These are phyloP conservation scores for Coemansia sp. DNA, from an alignment of 192 early-diverging fungal species.

Conservation along the genomic window DNA sequence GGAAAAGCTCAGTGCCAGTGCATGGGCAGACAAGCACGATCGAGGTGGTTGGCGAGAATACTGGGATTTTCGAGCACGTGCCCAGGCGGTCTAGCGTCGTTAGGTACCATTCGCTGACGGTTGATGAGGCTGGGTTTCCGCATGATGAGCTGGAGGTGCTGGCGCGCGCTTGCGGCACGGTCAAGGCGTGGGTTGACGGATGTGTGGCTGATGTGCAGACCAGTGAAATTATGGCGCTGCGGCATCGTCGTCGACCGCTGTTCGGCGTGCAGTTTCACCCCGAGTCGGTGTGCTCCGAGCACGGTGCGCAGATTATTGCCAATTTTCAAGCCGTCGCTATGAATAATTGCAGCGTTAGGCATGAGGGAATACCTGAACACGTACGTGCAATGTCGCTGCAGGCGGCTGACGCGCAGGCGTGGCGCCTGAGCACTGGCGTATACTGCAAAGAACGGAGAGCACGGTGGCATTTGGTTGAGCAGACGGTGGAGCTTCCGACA, in stretches of 20 bases:
- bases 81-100: slow-evolving; percentile 71
- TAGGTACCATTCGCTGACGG: slow-evolving; percentile 87
- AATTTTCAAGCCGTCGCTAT: slow-evolving; percentile 82
- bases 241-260: slow-evolving; percentile 65
- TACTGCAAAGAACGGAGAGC: neutral
- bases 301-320: slow-evolving; percentile 63
- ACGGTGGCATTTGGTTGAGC: slow-evolving; percentile 24
- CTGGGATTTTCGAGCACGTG: slow-evolving; percentile 58
- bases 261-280: slow-evolving; percentile 97
- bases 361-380: neutral
- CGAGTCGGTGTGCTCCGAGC: slow-evolving; percentile 87
- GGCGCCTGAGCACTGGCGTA: neutral
- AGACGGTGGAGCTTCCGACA: slow-evolving; percentile 9
- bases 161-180: slow-evolving; percentile 23
- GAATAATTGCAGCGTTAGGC: too few species aligned
- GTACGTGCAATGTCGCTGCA: slow-evolving; percentile 19
- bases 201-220: neutral
- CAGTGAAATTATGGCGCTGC: slow-evolving; percentile 74
- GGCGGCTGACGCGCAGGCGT: slow-evolving; percentile 7
- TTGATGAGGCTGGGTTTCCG: slow-evolving; percentile 48
- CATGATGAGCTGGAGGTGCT: slow-evolving; percentile 23
- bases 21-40: slow-evolving; percentile 78
- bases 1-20: slow-evolving; percentile 65
- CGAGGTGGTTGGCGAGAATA: slow-evolving; percentile 4
- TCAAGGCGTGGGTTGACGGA: slow-evolving; percentile 8